Base-by-base conservation (phyloP, 1,139 yeast genomes). In the Blastobotrys proliferans region DNA sequence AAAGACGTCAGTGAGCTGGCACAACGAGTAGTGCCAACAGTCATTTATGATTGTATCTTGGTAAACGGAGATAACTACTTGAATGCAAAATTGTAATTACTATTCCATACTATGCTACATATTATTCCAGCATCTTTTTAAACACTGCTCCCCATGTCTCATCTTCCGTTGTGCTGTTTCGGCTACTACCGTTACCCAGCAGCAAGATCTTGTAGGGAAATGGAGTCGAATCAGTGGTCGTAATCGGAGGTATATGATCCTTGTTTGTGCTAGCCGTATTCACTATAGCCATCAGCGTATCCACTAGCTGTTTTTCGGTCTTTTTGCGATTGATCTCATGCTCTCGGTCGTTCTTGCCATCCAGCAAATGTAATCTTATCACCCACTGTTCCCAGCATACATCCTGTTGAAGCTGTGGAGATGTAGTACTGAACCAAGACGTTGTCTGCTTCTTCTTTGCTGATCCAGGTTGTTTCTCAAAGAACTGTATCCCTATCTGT, bases 221-320 rank as follows among this genome's bases (percentile, higher is more conserved):
- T 3, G 92, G 90, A 14, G 79, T 66, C 25, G 75, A 67, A 10
- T 81, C 87, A 11, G 81, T 67, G 1, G 84, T 74, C 4, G 83
- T 77, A 17, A 84, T 81, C 0, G 86, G 84, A 1, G 94, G 94
- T 3, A 84, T 78, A 52, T 82, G 88, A 41, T 70, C 76, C 54
- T 77, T 81, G 54, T 80, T 71, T 4, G 60, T 55, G 54, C 82
- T 84, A 13, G 72, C 77, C 19, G 67, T 62, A 19, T 71, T 72
- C 34, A 79, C 65, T 14, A 84, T 74, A 44, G 69, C 64, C 43
- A 67, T 53, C 40, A 84, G 47, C 33, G 68, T 69, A 14, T 60
- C 56, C 50, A 71, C 74, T 49, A 79, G 72, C 49, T 37, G 54
- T 22, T 36, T 40, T 10, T 46, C 46, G 53, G 60, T 46, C 35